Conservation (phyloP, 805 yeast species). For the Aciculoconidium aculeatum region DNA sequence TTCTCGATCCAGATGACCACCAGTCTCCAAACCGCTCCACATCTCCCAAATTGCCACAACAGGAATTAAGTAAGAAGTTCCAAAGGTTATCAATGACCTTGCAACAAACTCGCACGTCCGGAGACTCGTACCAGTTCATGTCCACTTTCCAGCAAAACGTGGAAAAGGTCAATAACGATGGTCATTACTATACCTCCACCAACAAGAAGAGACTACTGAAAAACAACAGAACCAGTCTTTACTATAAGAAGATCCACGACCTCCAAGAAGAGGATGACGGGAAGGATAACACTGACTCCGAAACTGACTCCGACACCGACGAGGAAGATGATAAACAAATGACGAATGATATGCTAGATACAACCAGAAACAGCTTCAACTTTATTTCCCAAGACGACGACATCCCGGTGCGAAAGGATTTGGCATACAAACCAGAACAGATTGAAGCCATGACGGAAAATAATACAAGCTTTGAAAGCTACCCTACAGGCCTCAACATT, state of each 20-base stretch:
- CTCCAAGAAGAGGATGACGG: constrained; percentile 10
- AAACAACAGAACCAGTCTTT: constrained; percentile 19
- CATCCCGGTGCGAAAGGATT: constrained; percentile 23
- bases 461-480: too few species aligned
- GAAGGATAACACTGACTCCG: background rate
- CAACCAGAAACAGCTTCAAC: too few species aligned
- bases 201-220: constrained; percentile 6
- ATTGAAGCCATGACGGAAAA: background rate
- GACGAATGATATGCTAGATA: too few species aligned
- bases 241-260: constrained; percentile 29
- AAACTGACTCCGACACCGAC: constrained; percentile 1
- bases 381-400: too few species aligned
- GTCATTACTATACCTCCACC: constrained; percentile 2
- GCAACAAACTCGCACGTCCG: constrained; percentile 28
- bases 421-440: constrained; percentile 14
- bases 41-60: constrained; percentile 22
- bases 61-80: constrained; percentile 29
- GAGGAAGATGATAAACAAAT: background rate
- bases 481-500: constrained; percentile 18
- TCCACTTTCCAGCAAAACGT: constrained; percentile 35
- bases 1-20: constrained; percentile 6
- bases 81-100: constrained; percentile 33
- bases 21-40: constrained; percentile 1
- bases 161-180: constrained; percentile 18
- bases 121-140: constrained; percentile 37